Conservation (phyloP, 306 rosid species). For the Dryas octopetala region DNA sequence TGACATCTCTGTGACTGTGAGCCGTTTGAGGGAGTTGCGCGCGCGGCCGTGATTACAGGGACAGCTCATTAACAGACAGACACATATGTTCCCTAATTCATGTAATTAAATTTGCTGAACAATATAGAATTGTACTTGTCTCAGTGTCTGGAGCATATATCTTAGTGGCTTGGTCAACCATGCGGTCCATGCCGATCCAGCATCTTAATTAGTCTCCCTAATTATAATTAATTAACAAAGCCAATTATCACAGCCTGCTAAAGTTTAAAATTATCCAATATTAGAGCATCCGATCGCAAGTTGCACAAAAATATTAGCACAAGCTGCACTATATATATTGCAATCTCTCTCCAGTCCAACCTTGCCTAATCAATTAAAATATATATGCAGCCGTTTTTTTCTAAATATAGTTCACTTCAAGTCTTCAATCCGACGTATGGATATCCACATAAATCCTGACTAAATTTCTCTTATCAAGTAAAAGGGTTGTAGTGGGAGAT, state of each 20-base stretch:
- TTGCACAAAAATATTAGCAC: not conserved
- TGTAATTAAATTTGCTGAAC: not conserved
- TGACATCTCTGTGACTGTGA: not conserved
- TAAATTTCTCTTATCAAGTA: too few species aligned
- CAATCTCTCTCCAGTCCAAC: too few species aligned
- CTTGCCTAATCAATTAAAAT: not conserved
- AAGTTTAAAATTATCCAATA: not conserved
- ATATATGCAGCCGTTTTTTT: too few species aligned
- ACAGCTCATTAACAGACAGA: not conserved
- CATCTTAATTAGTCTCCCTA: not conserved
- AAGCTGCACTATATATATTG: not conserved
- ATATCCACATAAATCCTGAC: too few species aligned
- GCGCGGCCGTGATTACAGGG: not conserved
- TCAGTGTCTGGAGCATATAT: too few species aligned
- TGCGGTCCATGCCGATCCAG: too few species aligned
- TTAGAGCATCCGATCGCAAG: not conserved
- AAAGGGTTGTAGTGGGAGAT: too few species aligned
- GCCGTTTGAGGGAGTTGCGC: not conserved
- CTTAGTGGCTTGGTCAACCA: too few species aligned
- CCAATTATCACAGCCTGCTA: not conserved
- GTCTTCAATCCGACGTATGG: too few species aligned
- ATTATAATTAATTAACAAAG: too few species aligned
- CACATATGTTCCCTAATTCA: not conserved
- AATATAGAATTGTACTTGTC: too few species aligned
- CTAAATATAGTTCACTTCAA: too few species aligned